Evolutionary conservation across 225 moss, liverwort and hornwort genomes (phyloP).

Genomic region (Bryoerythrophyllum caledonicum): DNA sequence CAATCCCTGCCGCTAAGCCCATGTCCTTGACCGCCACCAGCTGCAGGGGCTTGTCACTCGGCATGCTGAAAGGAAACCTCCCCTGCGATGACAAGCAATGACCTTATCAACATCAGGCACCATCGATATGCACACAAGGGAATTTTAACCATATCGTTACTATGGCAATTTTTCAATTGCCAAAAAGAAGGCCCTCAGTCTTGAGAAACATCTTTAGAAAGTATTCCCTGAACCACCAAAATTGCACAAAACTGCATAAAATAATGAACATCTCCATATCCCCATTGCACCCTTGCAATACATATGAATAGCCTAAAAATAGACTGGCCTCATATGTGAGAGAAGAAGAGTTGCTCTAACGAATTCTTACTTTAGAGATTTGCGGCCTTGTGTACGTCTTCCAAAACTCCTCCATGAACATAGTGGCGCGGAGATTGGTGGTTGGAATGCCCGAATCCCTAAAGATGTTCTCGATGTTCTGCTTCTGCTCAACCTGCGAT

Average conservation of each 20-base stretch:
- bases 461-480: slow-evolving; percentile 52
- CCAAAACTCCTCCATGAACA: slow-evolving; percentile 76
- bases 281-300: not conserved
- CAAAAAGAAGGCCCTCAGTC: too few relatives aligned
- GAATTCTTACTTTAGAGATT: slow-evolving; percentile 49
- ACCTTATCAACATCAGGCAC: not conserved
- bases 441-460: slow-evolving; percentile 47
- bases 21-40: slow-evolving; percentile 58
- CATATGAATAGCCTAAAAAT: not conserved
- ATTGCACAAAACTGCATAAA: too few relatives aligned
- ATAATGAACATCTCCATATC: too few relatives aligned
- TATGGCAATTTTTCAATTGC: too few relatives aligned
- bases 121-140: not conserved
- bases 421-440: slow-evolving; percentile 60
- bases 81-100: slow-evolving; percentile 30
- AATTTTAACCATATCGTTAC: too few relatives aligned
- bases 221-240: too few relatives aligned
- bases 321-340: not conserved
- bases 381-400: slow-evolving; percentile 62
- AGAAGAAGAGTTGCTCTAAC: not conserved
- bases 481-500: slow-evolving; percentile 61
- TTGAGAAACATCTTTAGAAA: too few relatives aligned
- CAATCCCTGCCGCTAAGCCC: slow-evolving; percentile 61
- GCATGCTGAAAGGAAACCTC: slow-evolving; percentile 61
- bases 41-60: slow-evolving; percentile 59